Percentiles rank a stretch among this genome's conserved stretches.
These are phyloP conservation scores for Glutinoglossum americanum DNA, from an alignment of 495 filamentous ascomycete species.

Conservation along the genomic window DNA sequence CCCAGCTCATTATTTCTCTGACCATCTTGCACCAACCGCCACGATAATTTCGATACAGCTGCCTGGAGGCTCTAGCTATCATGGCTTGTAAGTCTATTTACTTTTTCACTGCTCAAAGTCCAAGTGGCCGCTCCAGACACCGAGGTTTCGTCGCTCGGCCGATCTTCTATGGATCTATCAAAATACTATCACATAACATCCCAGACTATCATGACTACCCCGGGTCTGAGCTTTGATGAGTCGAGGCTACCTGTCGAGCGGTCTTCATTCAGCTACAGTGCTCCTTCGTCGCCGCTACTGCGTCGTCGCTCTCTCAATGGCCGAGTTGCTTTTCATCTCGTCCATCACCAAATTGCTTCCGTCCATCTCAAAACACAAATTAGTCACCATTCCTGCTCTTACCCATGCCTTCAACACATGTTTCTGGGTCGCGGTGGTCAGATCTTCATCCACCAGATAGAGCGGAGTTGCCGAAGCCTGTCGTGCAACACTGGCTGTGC, in stretches of 20 bases:
- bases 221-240: not conserved
- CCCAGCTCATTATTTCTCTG: not conserved
- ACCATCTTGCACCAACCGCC: not conserved
- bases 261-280: not conserved
- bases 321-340: not conserved
- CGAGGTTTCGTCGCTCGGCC: constrained; percentile 3
- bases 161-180: constrained; percentile 11
- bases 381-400: not conserved
- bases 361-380: not conserved
- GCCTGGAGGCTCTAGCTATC: constrained; percentile 13
- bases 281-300: not conserved
- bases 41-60: constrained; percentile 2
- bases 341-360: not conserved
- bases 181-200: constrained; percentile 8
- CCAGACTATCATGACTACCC: not conserved
- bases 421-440: not conserved
- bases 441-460: not conserved
- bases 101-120: constrained; percentile 2
- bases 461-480: not conserved
- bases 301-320: not conserved
- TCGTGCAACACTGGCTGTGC: not conserved
- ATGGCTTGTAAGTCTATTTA: constrained; percentile 24
- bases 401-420: not conserved
- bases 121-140: not conserved
- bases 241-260: not conserved